Percentiles rank a stretch among this genome's conserved stretches.
Evolutionary conservation across 345 rosid genomes (phyloP).

Genomic region (Gossypium turneri): DNA sequence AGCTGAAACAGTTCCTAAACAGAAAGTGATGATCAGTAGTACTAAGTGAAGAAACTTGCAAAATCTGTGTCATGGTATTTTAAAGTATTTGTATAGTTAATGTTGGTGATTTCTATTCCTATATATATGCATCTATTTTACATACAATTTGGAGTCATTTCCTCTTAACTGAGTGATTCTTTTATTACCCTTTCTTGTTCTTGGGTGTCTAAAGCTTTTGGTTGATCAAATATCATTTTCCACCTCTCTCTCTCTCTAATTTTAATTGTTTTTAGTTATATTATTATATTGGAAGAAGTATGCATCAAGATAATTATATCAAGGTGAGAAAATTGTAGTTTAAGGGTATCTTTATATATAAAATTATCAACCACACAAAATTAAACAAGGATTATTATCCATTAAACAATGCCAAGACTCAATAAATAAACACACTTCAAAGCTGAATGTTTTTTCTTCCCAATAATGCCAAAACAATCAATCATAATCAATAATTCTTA

Average conservation of each 20-base stretch:
- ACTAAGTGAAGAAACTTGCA: not conserved
- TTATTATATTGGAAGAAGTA: not conserved
- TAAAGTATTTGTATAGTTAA: not conserved
- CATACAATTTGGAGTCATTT: not conserved
- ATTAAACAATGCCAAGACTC: not conserved
- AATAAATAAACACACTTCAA: not conserved
- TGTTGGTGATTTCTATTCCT: not conserved
- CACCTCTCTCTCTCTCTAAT: not conserved
- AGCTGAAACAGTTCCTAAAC: slow-evolving; percentile 5
- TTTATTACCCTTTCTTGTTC: not conserved
- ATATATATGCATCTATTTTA: not conserved
- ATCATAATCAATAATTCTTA: not conserved
- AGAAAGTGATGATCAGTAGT: not conserved
- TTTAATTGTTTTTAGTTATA: not conserved
- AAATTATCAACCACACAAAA: slow-evolving; percentile 4
- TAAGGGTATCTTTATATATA: not conserved
- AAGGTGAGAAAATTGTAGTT: not conserved
- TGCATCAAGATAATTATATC: slow-evolving; percentile 1
- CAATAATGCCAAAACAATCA: not conserved
- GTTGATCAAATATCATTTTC: not conserved
- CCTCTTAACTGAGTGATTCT: not conserved
- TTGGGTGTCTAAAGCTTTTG: not conserved
- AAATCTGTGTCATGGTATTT: not conserved
- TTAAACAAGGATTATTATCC: not conserved
- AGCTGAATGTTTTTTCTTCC: not conserved